Evolutionary conservation across 192 early-diverging fungal species (phyloP).

Genomic region (Geranomyces variabilis): DNA sequence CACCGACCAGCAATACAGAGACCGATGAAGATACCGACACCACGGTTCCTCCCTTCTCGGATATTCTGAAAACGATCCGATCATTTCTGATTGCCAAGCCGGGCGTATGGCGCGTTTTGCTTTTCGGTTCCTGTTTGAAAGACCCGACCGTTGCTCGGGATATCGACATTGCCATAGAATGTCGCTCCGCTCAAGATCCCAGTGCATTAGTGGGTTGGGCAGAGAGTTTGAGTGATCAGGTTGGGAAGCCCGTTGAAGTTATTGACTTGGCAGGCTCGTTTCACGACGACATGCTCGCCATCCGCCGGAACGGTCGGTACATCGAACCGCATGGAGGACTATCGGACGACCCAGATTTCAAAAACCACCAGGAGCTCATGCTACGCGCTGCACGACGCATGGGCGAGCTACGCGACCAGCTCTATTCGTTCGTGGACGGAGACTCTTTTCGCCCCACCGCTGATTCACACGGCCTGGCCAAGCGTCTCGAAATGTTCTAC

Average conservation of each 20-base stretch:
- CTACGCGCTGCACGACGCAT: not conserved
- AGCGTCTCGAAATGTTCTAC: constrained; percentile 14
- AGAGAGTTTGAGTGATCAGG: not conserved
- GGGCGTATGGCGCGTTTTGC: too few species aligned
- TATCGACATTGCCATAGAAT: too few species aligned
- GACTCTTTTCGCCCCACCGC: not conserved
- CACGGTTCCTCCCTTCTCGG: too few species aligned
- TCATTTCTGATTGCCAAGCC: too few species aligned
- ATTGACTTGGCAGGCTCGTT: constrained; percentile 8
- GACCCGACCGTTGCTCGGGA: too few species aligned
- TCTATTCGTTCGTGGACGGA: constrained; percentile 2
- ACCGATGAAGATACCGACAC: too few species aligned
- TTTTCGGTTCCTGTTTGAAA: too few species aligned
- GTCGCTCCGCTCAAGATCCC: not conserved
- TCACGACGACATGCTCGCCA: constrained; percentile 11
- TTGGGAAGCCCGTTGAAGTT: constrained; percentile 3
- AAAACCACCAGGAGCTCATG: constrained; percentile 1
- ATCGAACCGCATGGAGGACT: not conserved
- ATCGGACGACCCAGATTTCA: constrained; percentile 3
- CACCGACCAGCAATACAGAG: too few species aligned
- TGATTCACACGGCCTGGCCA: constrained; percentile 7
- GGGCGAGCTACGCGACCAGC: constrained; percentile 1
- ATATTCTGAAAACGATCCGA: too few species aligned
- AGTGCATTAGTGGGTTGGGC: not conserved
- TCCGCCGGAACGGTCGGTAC: constrained; percentile 7